A percentile compares a stretch with the other conserved stretches of the same genome.
Evolutionary conservation across 805 yeast genomes (phyloP).

Genomic region (Saturnispora silvae): DNA sequence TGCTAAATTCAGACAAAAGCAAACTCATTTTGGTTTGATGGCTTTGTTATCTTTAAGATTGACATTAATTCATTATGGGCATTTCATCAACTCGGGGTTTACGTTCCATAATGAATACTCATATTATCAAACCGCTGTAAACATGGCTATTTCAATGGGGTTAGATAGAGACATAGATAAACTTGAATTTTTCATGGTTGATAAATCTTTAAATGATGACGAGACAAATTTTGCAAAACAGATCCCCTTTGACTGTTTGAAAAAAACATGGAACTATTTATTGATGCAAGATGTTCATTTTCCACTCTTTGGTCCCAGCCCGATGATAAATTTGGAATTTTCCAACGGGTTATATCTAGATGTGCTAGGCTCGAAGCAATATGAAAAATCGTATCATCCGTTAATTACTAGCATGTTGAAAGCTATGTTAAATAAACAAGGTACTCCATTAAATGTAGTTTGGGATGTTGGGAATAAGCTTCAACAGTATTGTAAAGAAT

Average conservation of each 20-base stretch:
- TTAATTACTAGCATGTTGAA: background rate
- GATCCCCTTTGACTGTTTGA: slow-evolving; percentile 7
- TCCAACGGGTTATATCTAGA: slow-evolving; percentile 7
- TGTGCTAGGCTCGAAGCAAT: background rate
- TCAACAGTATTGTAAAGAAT: background rate
- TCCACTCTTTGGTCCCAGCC: slow-evolving; percentile 8
- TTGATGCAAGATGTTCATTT: slow-evolving; percentile 10
- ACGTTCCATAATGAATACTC: slow-evolving; percentile 9
- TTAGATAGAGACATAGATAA: slow-evolving; percentile 7
- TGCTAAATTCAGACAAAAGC: slow-evolving; percentile 9
- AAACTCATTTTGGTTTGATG: slow-evolving; percentile 6
- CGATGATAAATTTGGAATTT: slow-evolving; percentile 11
- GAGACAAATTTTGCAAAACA: slow-evolving; percentile 1
- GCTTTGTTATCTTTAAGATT: slow-evolving; percentile 9
- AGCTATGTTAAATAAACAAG: background rate
- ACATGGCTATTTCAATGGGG: slow-evolving; percentile 9
- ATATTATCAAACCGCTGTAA: slow-evolving; percentile 8
- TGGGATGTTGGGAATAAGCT: background rate
- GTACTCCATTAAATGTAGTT: background rate
- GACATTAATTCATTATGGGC: slow-evolving; percentile 11
- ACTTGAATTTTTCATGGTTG: slow-evolving; percentile 1
- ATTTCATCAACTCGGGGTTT: slow-evolving; percentile 9
- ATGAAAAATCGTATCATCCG: background rate
- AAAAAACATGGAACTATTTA: slow-evolving; percentile 14
- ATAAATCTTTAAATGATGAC: background rate